phyloP scores from a whole-genome alignment of 2,329 filamentous ascomycete genomes.

The Beauveria brongniartii region DNA sequence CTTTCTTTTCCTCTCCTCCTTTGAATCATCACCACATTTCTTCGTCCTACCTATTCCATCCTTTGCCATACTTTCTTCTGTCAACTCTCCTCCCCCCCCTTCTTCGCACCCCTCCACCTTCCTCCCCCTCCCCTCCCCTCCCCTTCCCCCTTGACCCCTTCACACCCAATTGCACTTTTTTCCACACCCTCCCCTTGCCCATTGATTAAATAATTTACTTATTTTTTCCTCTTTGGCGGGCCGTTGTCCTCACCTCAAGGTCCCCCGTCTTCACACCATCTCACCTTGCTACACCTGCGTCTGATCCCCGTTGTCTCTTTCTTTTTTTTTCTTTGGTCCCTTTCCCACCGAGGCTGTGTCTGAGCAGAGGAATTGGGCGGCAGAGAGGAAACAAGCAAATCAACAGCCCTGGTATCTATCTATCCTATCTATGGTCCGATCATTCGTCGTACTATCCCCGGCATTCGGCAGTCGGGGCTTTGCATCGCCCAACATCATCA shows the following conservation, averaged over 20 bases:
- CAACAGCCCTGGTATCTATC: neutral
- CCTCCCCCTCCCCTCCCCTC: neutral
- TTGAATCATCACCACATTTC: neutral
- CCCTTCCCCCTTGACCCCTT: neutral
- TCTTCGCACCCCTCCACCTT: neutral
- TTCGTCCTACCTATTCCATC: slow-evolving; percentile 1
- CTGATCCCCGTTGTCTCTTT: neutral
- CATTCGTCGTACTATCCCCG: neutral
- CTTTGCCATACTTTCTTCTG: slow-evolving; percentile 9
- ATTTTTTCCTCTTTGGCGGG: neutral
- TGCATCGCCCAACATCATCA: neutral
- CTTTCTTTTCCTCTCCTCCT: neutral
- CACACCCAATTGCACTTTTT: neutral
- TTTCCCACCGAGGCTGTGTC: neutral
- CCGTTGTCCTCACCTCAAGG: slow-evolving; percentile 8
- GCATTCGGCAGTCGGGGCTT: neutral
- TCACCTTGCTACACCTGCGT: slow-evolving; percentile 8
- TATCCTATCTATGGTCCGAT: neutral
- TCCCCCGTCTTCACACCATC: neutral
- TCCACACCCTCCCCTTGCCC: slow-evolving; percentile 2
- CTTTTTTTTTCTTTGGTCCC: neutral
- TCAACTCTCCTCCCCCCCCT: slow-evolving; percentile 2
- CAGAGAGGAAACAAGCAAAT: neutral
- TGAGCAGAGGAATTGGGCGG: neutral
- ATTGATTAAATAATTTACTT: neutral